Evolutionary conservation across 139 green algal species (phyloP).

Genomic region (Coelastrella sp.): DNA sequence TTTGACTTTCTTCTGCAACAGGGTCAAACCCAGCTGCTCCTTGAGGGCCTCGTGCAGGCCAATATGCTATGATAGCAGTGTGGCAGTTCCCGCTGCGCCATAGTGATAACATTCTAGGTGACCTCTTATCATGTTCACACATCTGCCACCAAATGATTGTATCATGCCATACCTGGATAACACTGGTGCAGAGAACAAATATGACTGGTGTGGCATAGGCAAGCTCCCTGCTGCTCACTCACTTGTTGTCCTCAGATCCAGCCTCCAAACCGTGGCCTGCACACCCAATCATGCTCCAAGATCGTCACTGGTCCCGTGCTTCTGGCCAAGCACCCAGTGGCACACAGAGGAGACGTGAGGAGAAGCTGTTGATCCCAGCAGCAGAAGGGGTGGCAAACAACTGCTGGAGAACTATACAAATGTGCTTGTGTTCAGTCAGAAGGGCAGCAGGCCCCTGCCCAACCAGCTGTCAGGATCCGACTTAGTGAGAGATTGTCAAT

Average conservation of each 20-base stretch:
- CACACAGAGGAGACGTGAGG: conserved; percentile 60
- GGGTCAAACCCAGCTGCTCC: too few species aligned
- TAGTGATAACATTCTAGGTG: too few species aligned
- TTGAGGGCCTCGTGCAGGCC: too few species aligned
- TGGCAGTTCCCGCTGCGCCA: too few species aligned
- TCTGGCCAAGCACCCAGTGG: conserved; percentile 63
- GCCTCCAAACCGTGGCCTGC: neutral
- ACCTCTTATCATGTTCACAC: too few species aligned
- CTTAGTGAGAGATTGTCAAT: neutral
- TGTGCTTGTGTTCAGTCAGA: conserved; percentile 45
- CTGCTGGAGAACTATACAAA: conserved; percentile 31
- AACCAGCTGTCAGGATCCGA: conserved; percentile 29
- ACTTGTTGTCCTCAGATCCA: neutral
- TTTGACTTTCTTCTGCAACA: too few species aligned
- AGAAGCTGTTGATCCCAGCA: conserved; percentile 14
- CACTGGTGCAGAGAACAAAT: too few species aligned
- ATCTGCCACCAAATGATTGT: too few species aligned
- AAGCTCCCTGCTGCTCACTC: neutral
- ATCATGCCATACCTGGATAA: too few species aligned
- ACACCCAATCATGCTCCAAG: neutral
- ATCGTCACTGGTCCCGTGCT: conserved; percentile 47
- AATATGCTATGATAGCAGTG: too few species aligned
- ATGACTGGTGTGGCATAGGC: too few species aligned
- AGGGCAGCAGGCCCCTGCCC: conserved; percentile 34
- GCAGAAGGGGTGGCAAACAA: neutral